phyloP scores from a whole-genome alignment of 1,284 basidiomycete species.

The Exobasidium cylindrosporum region DNA sequence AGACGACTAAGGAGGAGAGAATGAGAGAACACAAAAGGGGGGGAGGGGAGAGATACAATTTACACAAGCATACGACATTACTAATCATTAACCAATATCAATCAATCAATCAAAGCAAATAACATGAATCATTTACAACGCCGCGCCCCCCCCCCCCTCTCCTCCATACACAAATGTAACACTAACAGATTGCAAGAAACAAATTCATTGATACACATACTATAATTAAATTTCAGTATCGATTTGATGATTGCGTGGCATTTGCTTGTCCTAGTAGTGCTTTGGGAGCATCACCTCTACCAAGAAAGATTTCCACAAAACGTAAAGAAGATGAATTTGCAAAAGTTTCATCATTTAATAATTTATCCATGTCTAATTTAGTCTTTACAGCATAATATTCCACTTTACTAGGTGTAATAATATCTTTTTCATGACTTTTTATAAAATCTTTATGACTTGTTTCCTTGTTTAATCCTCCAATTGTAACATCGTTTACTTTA shows the following conservation, averaged over 20 bases:
- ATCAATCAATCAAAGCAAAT: not conserved
- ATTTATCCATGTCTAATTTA: conserved; percentile 65
- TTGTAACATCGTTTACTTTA: conserved; percentile 42
- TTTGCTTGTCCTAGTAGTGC: conserved; percentile 63
- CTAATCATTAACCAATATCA: not conserved
- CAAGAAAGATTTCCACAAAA: conserved; percentile 76
- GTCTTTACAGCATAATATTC: conserved; percentile 67
- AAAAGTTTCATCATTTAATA: conserved; percentile 65
- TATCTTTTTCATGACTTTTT: conserved; percentile 56
- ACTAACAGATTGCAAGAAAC: too few relatives aligned
- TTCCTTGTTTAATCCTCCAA: conserved; percentile 9
- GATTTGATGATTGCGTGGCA: conserved; percentile 51
- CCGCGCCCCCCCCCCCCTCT: too few relatives aligned
- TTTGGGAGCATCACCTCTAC: conserved; percentile 68
- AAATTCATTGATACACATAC: too few relatives aligned
- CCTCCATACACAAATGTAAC: too few relatives aligned
- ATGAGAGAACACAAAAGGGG: not conserved
- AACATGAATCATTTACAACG: too few relatives aligned
- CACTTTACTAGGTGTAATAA: conserved; percentile 58
- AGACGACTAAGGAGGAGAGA: not conserved
- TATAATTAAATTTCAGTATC: conserved; percentile 20
- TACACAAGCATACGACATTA: too few relatives aligned
- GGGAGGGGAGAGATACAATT: not conserved
- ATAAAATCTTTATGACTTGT: not conserved
- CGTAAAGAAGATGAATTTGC: conserved; percentile 65